A percentile compares a stretch with the other conserved stretches of the same genome.
Evolutionary conservation across 2,329 filamentous ascomycete genomes (phyloP).

Genomic region (Albophoma yamanashiensis): DNA sequence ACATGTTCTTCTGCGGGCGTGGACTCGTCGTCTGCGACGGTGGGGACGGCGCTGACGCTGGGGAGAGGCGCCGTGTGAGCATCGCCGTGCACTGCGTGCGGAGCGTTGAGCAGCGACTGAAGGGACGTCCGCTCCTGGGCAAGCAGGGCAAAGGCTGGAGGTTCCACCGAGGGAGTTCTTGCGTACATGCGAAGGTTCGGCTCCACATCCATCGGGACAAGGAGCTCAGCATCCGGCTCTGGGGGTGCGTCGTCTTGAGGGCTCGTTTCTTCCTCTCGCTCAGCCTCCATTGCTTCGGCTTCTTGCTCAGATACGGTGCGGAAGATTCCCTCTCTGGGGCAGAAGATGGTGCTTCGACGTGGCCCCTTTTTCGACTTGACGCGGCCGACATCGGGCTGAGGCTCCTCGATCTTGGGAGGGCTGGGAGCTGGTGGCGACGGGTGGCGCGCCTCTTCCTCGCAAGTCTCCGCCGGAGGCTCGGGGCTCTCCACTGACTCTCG

Average conservation of each 20-base stretch:
- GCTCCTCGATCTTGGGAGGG: slow-evolving; percentile 11
- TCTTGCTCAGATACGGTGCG: slow-evolving; percentile 47
- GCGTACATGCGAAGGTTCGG: slow-evolving; percentile 33
- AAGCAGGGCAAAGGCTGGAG: slow-evolving; percentile 46
- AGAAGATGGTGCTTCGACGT: slow-evolving; percentile 44
- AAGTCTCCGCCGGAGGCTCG: neutral
- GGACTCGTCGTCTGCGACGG: slow-evolving; percentile 14
- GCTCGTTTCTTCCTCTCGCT: slow-evolving; percentile 12
- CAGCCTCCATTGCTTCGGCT: slow-evolving; percentile 29
- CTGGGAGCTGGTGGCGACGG: slow-evolving; percentile 5
- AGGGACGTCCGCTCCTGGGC: slow-evolving; percentile 46
- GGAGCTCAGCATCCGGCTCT: slow-evolving; percentile 8
- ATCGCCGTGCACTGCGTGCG: slow-evolving; percentile 35
- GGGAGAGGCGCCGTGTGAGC: slow-evolving; percentile 21
- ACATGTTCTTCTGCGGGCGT: slow-evolving; percentile 3
- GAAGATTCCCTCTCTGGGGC: slow-evolving; percentile 53
- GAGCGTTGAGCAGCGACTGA: slow-evolving; percentile 49
- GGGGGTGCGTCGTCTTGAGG: slow-evolving; percentile 6
- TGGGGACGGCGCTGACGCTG: slow-evolving; percentile 32
- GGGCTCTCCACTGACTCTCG: slow-evolving; percentile 6
- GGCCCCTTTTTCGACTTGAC: slow-evolving; percentile 26
- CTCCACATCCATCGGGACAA: slow-evolving; percentile 16
- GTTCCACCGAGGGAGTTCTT: slow-evolving; percentile 51
- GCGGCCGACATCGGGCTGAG: slow-evolving; percentile 2
- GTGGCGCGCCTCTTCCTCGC: slow-evolving; percentile 24